These are phyloP conservation scores for Salix brachista DNA, from an alignment of 345 rosid genomes.

Conservation along the genomic window DNA sequence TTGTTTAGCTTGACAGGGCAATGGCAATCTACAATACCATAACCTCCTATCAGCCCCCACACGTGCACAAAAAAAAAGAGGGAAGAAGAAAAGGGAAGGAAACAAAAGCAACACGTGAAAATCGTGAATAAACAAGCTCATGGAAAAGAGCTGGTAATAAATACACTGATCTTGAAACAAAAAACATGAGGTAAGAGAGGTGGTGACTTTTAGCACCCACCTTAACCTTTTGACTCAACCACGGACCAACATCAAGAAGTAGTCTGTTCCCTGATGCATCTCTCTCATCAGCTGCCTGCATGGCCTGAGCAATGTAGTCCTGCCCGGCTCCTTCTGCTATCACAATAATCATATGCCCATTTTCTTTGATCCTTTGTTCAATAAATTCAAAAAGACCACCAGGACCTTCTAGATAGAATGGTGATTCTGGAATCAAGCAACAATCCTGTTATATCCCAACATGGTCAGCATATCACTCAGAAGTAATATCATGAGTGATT, in stretches of 20 bases:
- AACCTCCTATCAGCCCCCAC: too few relatives aligned
- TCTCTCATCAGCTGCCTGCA: conserved; percentile 43
- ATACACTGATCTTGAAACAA: conserved; percentile 1
- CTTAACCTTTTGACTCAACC: conserved; percentile 88
- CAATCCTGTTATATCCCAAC: conserved; percentile 69
- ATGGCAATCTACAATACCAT: neutral
- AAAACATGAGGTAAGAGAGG: conserved; percentile 1
- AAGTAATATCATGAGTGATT: neutral
- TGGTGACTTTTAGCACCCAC: conserved; percentile 26
- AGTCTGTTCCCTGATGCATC: conserved; percentile 90
- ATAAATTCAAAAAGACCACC: conserved; percentile 87
- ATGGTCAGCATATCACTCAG: conserved; percentile 1
- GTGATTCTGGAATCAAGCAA: conserved; percentile 96
- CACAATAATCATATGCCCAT: conserved; percentile 78
- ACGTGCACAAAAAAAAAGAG: too few relatives aligned
- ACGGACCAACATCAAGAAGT: conserved; percentile 84
- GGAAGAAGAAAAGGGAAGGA: too few relatives aligned
- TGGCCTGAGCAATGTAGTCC: conserved; percentile 64
- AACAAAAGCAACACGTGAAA: too few relatives aligned
- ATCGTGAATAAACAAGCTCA: neutral
- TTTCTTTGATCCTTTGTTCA: conserved; percentile 70
- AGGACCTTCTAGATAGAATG: conserved; percentile 82
- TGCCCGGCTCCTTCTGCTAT: conserved; percentile 98
- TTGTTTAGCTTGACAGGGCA: neutral
- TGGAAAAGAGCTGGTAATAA: neutral